Evolutionary conservation across 495 filamentous ascomycete genomes (phyloP).

Genomic region (Aspergillus sparsus): DNA sequence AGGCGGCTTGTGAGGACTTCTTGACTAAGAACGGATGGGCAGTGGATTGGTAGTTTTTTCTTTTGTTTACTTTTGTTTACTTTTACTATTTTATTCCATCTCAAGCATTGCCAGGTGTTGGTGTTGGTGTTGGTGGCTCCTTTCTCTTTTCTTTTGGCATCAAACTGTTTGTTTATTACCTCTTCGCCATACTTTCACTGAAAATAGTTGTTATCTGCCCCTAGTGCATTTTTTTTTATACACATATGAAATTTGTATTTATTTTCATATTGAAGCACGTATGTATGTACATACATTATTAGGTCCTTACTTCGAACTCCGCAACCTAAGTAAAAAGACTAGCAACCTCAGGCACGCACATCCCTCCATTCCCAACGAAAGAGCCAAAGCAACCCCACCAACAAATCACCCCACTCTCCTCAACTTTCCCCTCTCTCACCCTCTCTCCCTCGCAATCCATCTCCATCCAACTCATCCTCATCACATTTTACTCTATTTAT

Average conservation of each 20-base stretch:
- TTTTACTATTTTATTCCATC: not conserved
- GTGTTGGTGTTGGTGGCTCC: no score
- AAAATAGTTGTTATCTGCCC: no score
- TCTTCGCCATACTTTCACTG: no score
- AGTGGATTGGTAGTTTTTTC: constrained; percentile 70
- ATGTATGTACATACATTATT: no score
- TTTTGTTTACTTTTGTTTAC: constrained; percentile 2
- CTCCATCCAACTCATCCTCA: constrained; percentile 9
- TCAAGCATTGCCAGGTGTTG: not conserved
- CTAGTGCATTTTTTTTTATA: no score
- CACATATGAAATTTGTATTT: no score
- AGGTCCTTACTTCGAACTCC: not conserved
- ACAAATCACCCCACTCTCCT: constrained; percentile 22
- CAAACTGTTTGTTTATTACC: no score
- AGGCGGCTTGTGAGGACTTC: constrained; percentile 81
- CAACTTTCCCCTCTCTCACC: constrained; percentile 9
- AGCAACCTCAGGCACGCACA: not conserved
- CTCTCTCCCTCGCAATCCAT: constrained; percentile 1
- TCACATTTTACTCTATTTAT: not conserved
- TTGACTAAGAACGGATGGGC: constrained; percentile 89
- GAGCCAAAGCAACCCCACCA: constrained; percentile 19
- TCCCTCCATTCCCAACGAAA: constrained; percentile 9
- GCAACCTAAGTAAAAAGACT: not conserved
- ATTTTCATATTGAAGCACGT: no score
- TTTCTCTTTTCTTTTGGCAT: no score